These are phyloP conservation scores for Solioccasus polychromus DNA, from an alignment of 768 basidiomycete genomes.

Conservation along the genomic window DNA sequence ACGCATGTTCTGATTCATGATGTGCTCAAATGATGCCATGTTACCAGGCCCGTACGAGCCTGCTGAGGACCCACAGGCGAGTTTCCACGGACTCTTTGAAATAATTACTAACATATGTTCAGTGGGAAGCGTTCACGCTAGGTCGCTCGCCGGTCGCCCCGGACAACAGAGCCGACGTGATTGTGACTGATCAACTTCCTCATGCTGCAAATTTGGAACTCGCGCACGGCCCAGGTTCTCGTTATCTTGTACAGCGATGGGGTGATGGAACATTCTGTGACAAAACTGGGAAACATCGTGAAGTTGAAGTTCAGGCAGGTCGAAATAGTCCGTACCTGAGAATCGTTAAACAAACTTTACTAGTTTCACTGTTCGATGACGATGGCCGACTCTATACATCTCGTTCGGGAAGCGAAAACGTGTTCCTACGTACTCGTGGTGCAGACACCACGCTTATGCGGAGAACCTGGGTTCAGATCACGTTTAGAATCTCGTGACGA, in stretches of 20 bases:
- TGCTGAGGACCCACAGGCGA: conserved; percentile 81
- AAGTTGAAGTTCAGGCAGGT: conserved; percentile 92
- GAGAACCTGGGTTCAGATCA: conserved; percentile 89
- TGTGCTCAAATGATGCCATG: conserved; percentile 20
- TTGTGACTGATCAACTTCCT: conserved; percentile 62
- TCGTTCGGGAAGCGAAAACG: conserved; percentile 90
- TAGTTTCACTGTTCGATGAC: conserved; percentile 97
- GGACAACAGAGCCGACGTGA: conserved; percentile 62
- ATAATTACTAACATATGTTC: conserved; percentile 20
- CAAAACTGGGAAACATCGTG: conserved; percentile 82
- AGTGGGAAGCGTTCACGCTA: conserved; percentile 79
- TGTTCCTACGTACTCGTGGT: conserved; percentile 94
- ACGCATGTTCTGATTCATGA: conserved; percentile 26
- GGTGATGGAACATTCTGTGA: conserved; percentile 90
- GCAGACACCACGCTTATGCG: conserved; percentile 91
- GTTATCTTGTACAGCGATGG: conserved; percentile 93
- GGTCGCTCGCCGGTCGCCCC: conserved; percentile 63
- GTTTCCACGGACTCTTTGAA: conserved; percentile 31
- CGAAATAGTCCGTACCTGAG: neutral
- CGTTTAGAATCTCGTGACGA: conserved; percentile 64
- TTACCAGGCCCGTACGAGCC: conserved; percentile 66
- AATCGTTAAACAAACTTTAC: conserved; percentile 4
- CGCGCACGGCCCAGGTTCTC: conserved; percentile 71
- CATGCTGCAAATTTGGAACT: conserved; percentile 71
- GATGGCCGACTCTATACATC: conserved; percentile 84